These are phyloP conservation scores for Thermochaetoides thermophila DNA, from an alignment of 495 filamentous ascomycete species.

Conservation along the genomic window DNA sequence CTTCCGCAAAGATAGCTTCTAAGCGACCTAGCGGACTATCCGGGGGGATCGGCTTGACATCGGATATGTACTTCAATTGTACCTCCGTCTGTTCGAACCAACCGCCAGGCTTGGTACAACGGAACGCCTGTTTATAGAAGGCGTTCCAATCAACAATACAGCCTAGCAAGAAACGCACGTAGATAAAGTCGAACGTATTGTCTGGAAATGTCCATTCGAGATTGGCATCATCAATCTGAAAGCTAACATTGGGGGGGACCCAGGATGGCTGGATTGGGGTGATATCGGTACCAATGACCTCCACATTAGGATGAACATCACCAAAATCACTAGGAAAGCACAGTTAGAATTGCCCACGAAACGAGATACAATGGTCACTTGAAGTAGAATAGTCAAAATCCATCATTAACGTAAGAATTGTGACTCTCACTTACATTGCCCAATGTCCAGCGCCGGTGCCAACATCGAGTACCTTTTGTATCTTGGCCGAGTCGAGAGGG, in stretches of 20 bases:
- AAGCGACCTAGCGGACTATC: conserved; percentile 20
- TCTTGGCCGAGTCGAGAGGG: conserved; percentile 11
- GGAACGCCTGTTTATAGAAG: conserved; percentile 20
- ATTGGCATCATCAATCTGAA: conserved; percentile 42
- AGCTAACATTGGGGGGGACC: conserved; percentile 34
- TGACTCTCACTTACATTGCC: conserved; percentile 20
- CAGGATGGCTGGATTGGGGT: conserved; percentile 38
- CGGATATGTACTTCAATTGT: conserved; percentile 9
- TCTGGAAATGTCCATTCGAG: conserved; percentile 34
- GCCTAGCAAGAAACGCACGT: conserved; percentile 41
- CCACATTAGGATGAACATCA: conserved; percentile 35
- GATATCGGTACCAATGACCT: conserved; percentile 49
- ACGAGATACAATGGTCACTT: no score
- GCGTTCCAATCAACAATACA: conserved; percentile 41
- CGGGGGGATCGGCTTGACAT: conserved; percentile 13
- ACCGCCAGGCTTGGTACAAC: conserved; percentile 24
- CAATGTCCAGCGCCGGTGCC: conserved; percentile 13
- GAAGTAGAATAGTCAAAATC: conserved; percentile 3
- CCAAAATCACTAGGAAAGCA: conserved; percentile 19
- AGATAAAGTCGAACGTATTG: conserved; percentile 47
- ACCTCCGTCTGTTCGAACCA: conserved; percentile 15
- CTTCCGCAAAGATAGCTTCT: conserved; percentile 14
- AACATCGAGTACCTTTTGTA: conserved; percentile 17
- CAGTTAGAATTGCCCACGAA: no score
- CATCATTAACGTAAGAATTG: neutral